Evolutionary conservation across 2,329 filamentous ascomycete genomes (phyloP).

Genomic region (Trichothecium sympodiale): DNA sequence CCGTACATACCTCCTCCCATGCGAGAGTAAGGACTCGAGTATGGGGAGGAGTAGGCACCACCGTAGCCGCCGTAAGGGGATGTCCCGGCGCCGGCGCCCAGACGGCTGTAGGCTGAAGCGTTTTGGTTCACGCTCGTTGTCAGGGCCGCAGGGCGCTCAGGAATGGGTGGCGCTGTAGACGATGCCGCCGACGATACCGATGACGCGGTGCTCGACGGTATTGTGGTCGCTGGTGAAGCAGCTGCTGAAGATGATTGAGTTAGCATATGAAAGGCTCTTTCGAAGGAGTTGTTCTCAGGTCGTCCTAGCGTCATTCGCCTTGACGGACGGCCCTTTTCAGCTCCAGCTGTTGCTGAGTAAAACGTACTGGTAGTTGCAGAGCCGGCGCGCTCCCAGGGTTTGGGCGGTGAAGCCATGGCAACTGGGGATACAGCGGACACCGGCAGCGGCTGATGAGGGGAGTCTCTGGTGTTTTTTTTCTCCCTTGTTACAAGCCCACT

Average conservation of each 20-base stretch:
- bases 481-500: neutral
- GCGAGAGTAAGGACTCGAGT: conserved; percentile 30
- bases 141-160: conserved; percentile 70
- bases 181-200: conserved; percentile 20
- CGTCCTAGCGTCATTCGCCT: neutral
- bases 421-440: conserved; percentile 1
- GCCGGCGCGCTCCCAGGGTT: conserved; percentile 87
- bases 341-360: conserved; percentile 4
- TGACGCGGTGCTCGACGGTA: conserved; percentile 17
- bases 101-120: conserved; percentile 65
- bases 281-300: neutral
- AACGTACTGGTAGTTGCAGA: conserved; percentile 39
- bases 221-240: conserved; percentile 26
- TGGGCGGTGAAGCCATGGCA: conserved; percentile 71
- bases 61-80: conserved; percentile 30
- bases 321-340: no score
- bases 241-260: conserved; percentile 18
- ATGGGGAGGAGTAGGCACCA: conserved; percentile 25
- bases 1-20: conserved; percentile 31
- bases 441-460: neutral
- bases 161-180: conserved; percentile 55
- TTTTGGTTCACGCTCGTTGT: conserved; percentile 76
- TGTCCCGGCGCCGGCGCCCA: conserved; percentile 32
- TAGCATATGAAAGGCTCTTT: no score
- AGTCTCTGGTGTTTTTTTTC: neutral